Evolutionary conservation across 148 eudicot genomes (phyloP).

Genomic region (Agrostemma githago): DNA sequence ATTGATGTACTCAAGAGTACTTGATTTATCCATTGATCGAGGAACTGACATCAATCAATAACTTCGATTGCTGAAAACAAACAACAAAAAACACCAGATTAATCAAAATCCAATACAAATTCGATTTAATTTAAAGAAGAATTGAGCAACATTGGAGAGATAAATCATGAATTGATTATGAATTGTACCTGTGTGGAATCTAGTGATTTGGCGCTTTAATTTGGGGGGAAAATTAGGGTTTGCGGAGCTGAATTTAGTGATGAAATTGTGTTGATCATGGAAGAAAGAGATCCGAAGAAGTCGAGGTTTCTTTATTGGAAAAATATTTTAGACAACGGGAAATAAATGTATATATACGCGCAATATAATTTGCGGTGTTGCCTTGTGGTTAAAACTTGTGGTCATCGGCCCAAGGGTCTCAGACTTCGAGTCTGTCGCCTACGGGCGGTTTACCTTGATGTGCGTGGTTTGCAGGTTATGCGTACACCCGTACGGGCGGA

Average conservation of each 20-base stretch:
- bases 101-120: not conserved
- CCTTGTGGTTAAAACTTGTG: too few species aligned
- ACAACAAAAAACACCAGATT: not conserved
- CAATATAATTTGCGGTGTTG: too few species aligned
- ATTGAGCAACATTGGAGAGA: not conserved
- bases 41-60: constrained; percentile 28
- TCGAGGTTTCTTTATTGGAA: not conserved
- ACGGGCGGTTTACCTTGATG: too few species aligned
- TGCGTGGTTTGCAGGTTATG: too few species aligned
- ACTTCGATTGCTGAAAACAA: not conserved
- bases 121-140: not conserved
- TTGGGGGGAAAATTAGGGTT: not conserved
- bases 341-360: too few species aligned
- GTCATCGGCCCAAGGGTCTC: too few species aligned
- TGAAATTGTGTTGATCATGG: not conserved
- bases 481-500: too few species aligned
- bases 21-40: constrained; percentile 65
- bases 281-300: not conserved
- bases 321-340: too few species aligned
- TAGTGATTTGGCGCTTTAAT: not conserved
- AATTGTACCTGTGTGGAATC: not conserved
- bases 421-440: too few species aligned
- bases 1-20: constrained; percentile 88
- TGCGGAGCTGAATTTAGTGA: not conserved
- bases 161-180: too few species aligned